These are phyloP conservation scores for Ambrosiella cleistominuta DNA, from an alignment of 2,329 filamentous ascomycete species.

Conservation along the genomic window DNA sequence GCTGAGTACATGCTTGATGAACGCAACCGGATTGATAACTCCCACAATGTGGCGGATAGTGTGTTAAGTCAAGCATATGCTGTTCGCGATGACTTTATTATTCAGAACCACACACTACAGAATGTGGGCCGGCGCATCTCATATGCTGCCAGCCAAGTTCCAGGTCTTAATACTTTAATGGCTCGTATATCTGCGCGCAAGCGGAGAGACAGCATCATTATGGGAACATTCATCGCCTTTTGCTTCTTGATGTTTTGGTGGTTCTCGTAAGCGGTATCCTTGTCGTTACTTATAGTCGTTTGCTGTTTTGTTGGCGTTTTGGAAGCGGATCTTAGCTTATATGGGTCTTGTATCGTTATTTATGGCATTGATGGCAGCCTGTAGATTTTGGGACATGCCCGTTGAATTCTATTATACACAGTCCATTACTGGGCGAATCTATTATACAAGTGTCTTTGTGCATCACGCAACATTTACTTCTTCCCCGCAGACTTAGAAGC, in stretches of 20 bases:
- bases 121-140: conserved; percentile 86
- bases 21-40: conserved; percentile 68
- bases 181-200: conserved; percentile 86
- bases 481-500: neutral
- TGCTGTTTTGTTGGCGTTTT: conserved; percentile 9
- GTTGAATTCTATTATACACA: conserved; percentile 5
- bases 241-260: conserved; percentile 79
- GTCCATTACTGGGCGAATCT: neutral
- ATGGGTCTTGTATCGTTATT: neutral
- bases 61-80: conserved; percentile 93
- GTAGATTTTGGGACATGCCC: neutral
- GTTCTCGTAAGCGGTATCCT: conserved; percentile 26
- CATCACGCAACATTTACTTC: neutral
- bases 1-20: conserved; percentile 96
- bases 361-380: neutral
- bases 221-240: conserved; percentile 78
- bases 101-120: conserved; percentile 73
- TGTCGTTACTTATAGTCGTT: neutral
- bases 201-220: conserved; percentile 82
- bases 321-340: conserved; percentile 1
- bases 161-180: conserved; percentile 83
- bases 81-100: conserved; percentile 75
- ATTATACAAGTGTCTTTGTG: neutral
- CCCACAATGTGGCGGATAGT: conserved; percentile 73
- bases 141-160: conserved; percentile 73